Percentiles rank a stretch among this genome's conserved stretches.
phyloP scores from a whole-genome alignment of 176 grass and related monocot genomes.

The Secale cereale region DNA sequence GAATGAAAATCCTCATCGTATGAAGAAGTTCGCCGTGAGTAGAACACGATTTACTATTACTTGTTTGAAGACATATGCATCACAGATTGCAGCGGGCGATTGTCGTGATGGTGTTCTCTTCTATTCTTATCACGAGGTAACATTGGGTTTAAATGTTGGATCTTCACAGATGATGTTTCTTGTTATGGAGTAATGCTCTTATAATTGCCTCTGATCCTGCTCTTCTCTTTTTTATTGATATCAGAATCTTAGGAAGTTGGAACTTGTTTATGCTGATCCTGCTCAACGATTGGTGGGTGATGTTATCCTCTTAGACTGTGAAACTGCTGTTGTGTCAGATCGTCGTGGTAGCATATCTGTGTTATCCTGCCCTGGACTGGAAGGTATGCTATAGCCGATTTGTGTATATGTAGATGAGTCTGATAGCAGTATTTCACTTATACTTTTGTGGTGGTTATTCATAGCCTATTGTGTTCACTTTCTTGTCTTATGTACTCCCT shows the following conservation, averaged over 20 bases:
- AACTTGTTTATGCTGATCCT: slow-evolving; percentile 81
- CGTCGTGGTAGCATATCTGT: slow-evolving; percentile 91
- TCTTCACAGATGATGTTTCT: slow-evolving; percentile 26
- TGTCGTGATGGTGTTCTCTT: slow-evolving; percentile 99
- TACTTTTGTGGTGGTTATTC: not conserved
- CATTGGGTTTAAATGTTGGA: slow-evolving; percentile 22
- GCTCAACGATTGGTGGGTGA: slow-evolving; percentile 90
- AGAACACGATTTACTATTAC: slow-evolving; percentile 91
- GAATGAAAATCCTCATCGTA: slow-evolving; percentile 75
- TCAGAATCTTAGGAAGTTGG: slow-evolving; percentile 75
- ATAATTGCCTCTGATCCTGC: slow-evolving; percentile 14
- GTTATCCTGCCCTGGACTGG: slow-evolving; percentile 70
- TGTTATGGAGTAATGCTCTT: not conserved
- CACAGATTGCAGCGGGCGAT: slow-evolving; percentile 90
- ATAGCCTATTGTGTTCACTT: not conserved
- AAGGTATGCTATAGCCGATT: slow-evolving; percentile 44
- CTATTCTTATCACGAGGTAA: slow-evolving; percentile 90
- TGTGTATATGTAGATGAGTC: not conserved
- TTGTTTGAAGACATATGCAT: slow-evolving; percentile 74
- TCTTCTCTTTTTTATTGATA: slow-evolving; percentile 6
- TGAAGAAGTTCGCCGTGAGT: slow-evolving; percentile 55
- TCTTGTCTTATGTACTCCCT: not conserved
- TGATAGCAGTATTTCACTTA: not conserved
- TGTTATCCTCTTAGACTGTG: slow-evolving; percentile 74
- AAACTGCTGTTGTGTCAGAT: slow-evolving; percentile 90